phyloP scores from a whole-genome alignment of 805 yeast species.

The Monosporozyma aquatica region DNA sequence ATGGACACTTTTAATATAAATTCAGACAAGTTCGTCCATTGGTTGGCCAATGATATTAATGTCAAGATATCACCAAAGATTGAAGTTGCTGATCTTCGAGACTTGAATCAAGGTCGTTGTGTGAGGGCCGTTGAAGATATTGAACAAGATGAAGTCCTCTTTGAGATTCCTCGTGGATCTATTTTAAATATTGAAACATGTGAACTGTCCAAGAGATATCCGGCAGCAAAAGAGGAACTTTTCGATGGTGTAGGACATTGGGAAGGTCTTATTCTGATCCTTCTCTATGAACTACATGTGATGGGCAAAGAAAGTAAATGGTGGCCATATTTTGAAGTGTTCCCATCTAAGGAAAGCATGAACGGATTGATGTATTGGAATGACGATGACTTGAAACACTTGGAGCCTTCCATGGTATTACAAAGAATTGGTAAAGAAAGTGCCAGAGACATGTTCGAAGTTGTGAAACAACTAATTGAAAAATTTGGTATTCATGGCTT shows the following conservation, averaged over 20 bases:
- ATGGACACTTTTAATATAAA: conserved; percentile 5
- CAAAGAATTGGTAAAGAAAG: conserved; percentile 61
- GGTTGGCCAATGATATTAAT: conserved; percentile 37
- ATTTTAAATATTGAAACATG: conserved; percentile 55
- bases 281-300: conserved; percentile 51
- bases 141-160: conserved; percentile 50
- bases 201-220: conserved; percentile 32
- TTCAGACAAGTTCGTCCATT: conserved; percentile 36
- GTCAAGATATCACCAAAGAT: conserved; percentile 49
- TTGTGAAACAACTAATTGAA: conserved; percentile 19
- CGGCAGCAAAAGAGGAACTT: conserved; percentile 25
- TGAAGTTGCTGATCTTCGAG: conserved; percentile 50
- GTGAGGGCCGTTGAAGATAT: conserved; percentile 58
- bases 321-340: conserved; percentile 59
- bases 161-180: conserved; percentile 54
- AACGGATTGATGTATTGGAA: conserved; percentile 76
- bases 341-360: conserved; percentile 47
- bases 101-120: conserved; percentile 65
- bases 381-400: conserved; percentile 43
- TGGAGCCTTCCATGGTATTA: conserved; percentile 64
- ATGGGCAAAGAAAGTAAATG: conserved; percentile 45
- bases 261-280: conserved; percentile 65
- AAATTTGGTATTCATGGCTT: conserved; percentile 23
- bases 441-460: conserved; percentile 53
- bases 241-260: conserved; percentile 48